Conservation (phyloP, 2,329 filamentous ascomycete genomes). For the Fusarium cyanostomum region DNA sequence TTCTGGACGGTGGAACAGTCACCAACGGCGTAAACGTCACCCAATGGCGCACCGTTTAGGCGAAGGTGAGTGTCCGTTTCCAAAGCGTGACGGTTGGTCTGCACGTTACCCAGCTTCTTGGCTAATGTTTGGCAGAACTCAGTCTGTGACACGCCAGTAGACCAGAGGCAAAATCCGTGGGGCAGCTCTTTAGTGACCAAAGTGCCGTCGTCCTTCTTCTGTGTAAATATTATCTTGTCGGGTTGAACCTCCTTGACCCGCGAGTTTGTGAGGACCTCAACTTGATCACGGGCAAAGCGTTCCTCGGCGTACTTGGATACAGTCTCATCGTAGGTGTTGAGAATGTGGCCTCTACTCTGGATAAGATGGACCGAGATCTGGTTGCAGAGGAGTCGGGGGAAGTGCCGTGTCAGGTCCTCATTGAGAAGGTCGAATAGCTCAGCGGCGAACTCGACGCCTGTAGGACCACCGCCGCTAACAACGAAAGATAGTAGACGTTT, state of each 20-base stretch:
- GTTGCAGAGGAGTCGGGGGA: conserved; percentile 90
- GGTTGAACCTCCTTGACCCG: conserved; percentile 87
- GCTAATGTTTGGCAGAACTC: conserved; percentile 81
- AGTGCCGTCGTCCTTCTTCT: conserved; percentile 78
- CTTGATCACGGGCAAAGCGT: conserved; percentile 88
- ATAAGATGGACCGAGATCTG: conserved; percentile 98
- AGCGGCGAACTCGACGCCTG: conserved; percentile 96
- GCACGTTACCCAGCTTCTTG: conserved; percentile 75
- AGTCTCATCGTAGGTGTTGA: conserved; percentile 98
- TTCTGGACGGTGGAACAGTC: conserved; percentile 98
- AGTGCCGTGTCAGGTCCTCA: conserved; percentile 85
- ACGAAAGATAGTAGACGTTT: conserved; percentile 91
- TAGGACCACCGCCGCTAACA: conserved; percentile 93
- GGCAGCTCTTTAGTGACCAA: conserved; percentile 91
- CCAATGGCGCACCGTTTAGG: conserved; percentile 85
- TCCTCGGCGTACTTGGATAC: conserved; percentile 92
- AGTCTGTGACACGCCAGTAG: conserved; percentile 90
- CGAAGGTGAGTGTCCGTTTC: conserved; percentile 96
- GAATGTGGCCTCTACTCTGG: conserved; percentile 91
- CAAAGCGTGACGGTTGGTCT: conserved; percentile 89
- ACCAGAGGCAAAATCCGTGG: conserved; percentile 97
- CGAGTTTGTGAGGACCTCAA: conserved; percentile 91
- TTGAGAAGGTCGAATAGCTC: conserved; percentile 97
- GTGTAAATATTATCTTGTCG: conserved; percentile 89
- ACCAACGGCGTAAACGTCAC: conserved; percentile 95